Percentiles rank a stretch among this genome's conserved stretches.
phyloP scores from a whole-genome alignment of 345 rosid genomes.

The Durio zibethinus region DNA sequence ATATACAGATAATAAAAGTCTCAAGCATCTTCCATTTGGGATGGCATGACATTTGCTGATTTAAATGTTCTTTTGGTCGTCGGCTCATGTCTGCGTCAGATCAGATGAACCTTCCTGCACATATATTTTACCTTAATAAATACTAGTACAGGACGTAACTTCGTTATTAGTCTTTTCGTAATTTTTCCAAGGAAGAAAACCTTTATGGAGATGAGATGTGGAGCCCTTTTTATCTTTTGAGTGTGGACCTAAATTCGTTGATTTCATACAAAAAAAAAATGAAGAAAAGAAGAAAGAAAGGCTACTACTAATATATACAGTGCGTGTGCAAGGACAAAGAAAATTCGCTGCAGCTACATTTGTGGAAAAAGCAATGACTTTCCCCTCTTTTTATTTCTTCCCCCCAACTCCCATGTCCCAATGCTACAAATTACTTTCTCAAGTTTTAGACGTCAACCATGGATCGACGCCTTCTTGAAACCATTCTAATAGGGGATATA shows the following conservation, averaged over 20 bases:
- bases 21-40: not conserved
- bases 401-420: not conserved
- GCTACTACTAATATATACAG: not conserved
- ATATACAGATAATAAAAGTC: not conserved
- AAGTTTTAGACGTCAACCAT: not conserved
- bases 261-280: not conserved
- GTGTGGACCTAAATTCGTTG: not conserved
- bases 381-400: not conserved
- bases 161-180: too few species aligned
- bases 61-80: too few species aligned
- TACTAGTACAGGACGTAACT: not conserved
- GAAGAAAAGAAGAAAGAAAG: not conserved
- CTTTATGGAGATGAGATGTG: not conserved
- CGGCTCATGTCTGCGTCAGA: too few species aligned
- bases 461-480: slow-evolving; percentile 30
- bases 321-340: not conserved
- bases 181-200: too few species aligned
- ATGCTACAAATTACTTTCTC: not conserved
- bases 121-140: too few species aligned
- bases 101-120: too few species aligned
- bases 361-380: not conserved
- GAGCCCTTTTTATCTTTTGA: not conserved
- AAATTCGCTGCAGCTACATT: not conserved
- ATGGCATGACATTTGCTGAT: not conserved
- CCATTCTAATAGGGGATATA: slow-evolving; percentile 25